These are phyloP conservation scores for Boehmeria nivea DNA, from an alignment of 306 rosid genomes.

Conservation along the genomic window DNA sequence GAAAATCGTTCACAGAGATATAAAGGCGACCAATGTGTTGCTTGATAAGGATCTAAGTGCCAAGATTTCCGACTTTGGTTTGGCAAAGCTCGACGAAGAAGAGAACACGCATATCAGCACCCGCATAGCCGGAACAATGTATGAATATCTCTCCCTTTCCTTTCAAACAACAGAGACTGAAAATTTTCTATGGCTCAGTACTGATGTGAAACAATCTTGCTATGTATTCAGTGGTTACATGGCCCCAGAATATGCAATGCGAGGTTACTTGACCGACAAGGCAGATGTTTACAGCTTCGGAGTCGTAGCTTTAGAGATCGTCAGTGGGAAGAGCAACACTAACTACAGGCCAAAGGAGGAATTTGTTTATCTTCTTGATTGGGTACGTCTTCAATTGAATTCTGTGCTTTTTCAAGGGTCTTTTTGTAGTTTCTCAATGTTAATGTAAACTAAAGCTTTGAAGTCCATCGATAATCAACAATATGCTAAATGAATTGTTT, in stretches of 20 bases:
- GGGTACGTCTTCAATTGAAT: constrained; percentile 47
- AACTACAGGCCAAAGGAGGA: constrained; percentile 38
- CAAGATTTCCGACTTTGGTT: constrained; percentile 85
- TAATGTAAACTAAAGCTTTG: too few species aligned
- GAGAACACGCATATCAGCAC: constrained; percentile 79
- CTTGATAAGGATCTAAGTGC: constrained; percentile 70
- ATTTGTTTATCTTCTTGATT: constrained; percentile 74
- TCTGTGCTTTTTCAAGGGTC: too few species aligned
- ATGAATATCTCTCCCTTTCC: constrained; percentile 18
- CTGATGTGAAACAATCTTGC: neutral
- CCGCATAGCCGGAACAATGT: constrained; percentile 83
- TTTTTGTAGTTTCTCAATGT: too few species aligned
- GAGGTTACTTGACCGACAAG: constrained; percentile 7
- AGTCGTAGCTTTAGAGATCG: constrained; percentile 10
- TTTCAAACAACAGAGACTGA: too few species aligned
- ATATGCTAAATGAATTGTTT: too few species aligned
- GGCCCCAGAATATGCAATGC: constrained; percentile 77
- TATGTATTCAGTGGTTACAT: constrained; percentile 59
- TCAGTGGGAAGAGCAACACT: constrained; percentile 6
- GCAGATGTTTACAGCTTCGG: constrained; percentile 10
- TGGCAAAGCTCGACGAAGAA: constrained; percentile 85
- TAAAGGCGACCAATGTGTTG: constrained; percentile 73
- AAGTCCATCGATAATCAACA: too few species aligned
- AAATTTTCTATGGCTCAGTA: too few species aligned
- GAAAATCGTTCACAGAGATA: constrained; percentile 88